These are phyloP conservation scores for Chlorella variabilis DNA, from an alignment of 163 green algal species.

Conservation along the genomic window DNA sequence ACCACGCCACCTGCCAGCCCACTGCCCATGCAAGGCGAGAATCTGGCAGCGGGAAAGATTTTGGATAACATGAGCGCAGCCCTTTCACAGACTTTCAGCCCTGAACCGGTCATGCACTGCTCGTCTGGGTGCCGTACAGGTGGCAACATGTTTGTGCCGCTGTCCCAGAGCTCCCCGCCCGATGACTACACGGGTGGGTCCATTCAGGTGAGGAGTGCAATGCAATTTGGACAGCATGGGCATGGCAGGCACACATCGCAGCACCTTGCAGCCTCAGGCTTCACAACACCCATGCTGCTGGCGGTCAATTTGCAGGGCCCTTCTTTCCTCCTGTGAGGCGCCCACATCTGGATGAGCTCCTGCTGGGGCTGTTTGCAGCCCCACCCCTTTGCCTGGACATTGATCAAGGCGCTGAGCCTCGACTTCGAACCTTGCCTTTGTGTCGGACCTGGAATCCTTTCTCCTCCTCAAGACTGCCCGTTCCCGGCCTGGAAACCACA, in stretches of 20 bases:
- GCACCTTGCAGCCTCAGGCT: no score
- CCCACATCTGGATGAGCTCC: neutral
- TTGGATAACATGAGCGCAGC: neutral
- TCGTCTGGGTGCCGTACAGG: neutral
- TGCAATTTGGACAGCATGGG: no score
- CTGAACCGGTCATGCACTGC: neutral
- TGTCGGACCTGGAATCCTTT: constrained; percentile 1
- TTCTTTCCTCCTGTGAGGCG: neutral
- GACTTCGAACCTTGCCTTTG: neutral
- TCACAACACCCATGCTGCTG: no score
- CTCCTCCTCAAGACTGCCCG: no score
- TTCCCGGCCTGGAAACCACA: no score
- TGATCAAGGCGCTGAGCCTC: neutral
- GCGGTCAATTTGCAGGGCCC: no score
- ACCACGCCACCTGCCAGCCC: constrained; percentile 13
- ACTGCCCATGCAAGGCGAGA: constrained; percentile 4
- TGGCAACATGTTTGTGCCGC: neutral
- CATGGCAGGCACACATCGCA: no score
- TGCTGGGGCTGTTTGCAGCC: no score
- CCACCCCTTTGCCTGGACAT: no score
- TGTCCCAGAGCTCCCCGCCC: neutral
- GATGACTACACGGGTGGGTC: neutral
- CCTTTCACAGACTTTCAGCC: neutral
- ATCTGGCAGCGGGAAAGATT: neutral
- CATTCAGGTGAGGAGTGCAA: neutral